Evolutionary conservation across 768 basidiomycete genomes (phyloP).

Genomic region (Phaffia australis): DNA sequence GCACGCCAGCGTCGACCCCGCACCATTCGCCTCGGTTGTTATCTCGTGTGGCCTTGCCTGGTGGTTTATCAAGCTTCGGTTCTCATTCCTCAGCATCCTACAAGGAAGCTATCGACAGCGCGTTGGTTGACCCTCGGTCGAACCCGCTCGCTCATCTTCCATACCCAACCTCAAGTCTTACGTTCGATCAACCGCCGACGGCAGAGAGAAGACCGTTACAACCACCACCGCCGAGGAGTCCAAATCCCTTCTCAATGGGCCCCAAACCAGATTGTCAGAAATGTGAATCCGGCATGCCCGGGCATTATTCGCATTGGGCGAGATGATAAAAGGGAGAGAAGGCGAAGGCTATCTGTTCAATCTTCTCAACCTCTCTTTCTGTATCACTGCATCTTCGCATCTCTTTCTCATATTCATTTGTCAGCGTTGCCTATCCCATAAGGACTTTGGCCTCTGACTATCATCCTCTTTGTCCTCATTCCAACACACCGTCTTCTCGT

Average conservation of each 20-base stretch:
- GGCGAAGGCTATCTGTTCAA: too few relatives aligned
- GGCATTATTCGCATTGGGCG: constrained; percentile 22
- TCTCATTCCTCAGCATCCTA: too few relatives aligned
- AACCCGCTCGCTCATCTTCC: constrained; percentile 5
- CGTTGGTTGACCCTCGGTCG: not conserved
- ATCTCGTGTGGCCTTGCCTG: constrained; percentile 4
- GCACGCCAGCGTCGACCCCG: constrained; percentile 18
- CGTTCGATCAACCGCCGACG: not conserved
- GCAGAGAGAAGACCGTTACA: constrained; percentile 1
- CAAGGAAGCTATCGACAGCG: not conserved
- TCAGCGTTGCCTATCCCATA: too few relatives aligned
- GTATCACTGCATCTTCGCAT: too few relatives aligned
- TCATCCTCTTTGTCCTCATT: too few relatives aligned
- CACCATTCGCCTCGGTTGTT: constrained; percentile 10
- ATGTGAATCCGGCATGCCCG: constrained; percentile 15
- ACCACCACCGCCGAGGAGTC: constrained; percentile 7
- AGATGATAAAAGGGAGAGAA: not conserved
- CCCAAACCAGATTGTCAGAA: constrained; percentile 27
- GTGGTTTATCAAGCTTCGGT: not conserved
- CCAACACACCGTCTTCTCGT: too few relatives aligned
- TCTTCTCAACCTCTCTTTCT: not conserved
- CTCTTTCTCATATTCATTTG: too few relatives aligned
- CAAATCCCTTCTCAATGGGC: constrained; percentile 24
- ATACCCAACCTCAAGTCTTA: not conserved
- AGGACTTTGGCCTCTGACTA: too few relatives aligned